Base-by-base conservation (phyloP, 805 yeast species). In the Candida silvicultrix region DNA sequence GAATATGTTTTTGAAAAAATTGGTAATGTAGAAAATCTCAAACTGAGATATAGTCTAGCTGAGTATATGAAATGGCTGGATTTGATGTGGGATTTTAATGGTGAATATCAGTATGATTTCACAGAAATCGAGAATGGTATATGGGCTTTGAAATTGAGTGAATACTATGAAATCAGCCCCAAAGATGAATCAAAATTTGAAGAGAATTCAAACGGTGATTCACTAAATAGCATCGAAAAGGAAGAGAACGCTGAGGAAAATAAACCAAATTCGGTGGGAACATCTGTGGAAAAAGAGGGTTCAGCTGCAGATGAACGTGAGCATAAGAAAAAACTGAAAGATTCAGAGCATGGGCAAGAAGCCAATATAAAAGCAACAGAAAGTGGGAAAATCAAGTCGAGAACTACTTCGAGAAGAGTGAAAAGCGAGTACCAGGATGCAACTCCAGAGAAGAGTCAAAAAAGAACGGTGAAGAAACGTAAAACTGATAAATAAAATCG, bases 51-150 rank as follows among this genome's bases (percentile, higher is more conserved):
- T 38, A 44, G 50, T 7, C 19, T 54, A 20, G 21, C 46, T 4
- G 62, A 58, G 40, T 59, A 57, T 22, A n/a, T 52, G 31, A 29
- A 45, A 34, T 59, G 35, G 25, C 19, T 53, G 0, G 40, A 37
- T 4, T 40, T 52, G 42, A 50, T 58, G 38, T 48, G 40, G 16
- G 47, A 40, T 2, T 23, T 47, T 10, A 51, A 56, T n/a, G 41
- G 44, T 0, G 38, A 46, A 3, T 52, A 51, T 6, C 25, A 43
- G 22, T 14, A 47, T 31, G 46, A 45, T 28, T 52, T 50, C 49
- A 51, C 51, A 2, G 41, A 42, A 0, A 16, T 59, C 20, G 62
- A 58, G 39, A 53, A 47, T 15, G 61, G 60, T 3, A 53, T 50
- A 2, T 59, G 61, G 60, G 45, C 54, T n/a, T 9, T 49, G 12